A percentile compares a stretch with the other conserved stretches of the same genome.
Conservation (phyloP, 768 basidiomycete species). For the Kockovaella imperatae region DNA sequence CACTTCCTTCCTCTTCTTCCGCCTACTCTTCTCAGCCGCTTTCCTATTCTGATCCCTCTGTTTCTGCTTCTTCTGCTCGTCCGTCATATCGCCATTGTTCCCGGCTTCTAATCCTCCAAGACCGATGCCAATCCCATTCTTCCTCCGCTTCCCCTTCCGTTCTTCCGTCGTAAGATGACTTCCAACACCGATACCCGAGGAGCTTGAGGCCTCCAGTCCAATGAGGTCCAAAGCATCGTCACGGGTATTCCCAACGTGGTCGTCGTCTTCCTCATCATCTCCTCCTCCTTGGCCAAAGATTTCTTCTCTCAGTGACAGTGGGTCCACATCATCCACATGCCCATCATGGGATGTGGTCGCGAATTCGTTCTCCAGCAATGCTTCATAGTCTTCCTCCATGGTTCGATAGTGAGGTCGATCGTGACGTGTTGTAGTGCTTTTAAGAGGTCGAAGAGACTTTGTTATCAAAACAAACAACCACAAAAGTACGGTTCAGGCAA, state of each 20-base stretch:
- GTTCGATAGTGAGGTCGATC: neutral
- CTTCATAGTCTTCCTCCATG: neutral
- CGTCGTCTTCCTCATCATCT: neutral
- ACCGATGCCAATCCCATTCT: neutral
- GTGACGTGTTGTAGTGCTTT: neutral
- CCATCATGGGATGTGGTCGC: neutral
- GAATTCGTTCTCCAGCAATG: neutral
- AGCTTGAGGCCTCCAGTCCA: too few relatives aligned
- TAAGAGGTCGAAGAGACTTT: too few relatives aligned
- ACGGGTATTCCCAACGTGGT: too few relatives aligned
- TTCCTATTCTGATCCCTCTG: slow-evolving; percentile 35
- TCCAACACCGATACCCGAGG: too few relatives aligned
- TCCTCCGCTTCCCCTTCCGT: neutral
- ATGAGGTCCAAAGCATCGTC: too few relatives aligned
- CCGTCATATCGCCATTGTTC: too few relatives aligned
- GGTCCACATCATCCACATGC: neutral
- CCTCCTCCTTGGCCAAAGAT: too few relatives aligned
- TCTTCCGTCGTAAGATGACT: too few relatives aligned
- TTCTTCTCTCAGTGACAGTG: neutral
- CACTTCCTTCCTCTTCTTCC: slow-evolving; percentile 35
- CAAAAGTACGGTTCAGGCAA: too few relatives aligned
- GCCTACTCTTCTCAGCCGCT: slow-evolving; percentile 37
- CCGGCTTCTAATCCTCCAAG: neutral
- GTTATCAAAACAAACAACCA: too few relatives aligned
- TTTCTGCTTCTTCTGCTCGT: slow-evolving; percentile 28